phyloP scores from a whole-genome alignment of 2,329 filamentous ascomycete genomes.

The Polychaeton citri region DNA sequence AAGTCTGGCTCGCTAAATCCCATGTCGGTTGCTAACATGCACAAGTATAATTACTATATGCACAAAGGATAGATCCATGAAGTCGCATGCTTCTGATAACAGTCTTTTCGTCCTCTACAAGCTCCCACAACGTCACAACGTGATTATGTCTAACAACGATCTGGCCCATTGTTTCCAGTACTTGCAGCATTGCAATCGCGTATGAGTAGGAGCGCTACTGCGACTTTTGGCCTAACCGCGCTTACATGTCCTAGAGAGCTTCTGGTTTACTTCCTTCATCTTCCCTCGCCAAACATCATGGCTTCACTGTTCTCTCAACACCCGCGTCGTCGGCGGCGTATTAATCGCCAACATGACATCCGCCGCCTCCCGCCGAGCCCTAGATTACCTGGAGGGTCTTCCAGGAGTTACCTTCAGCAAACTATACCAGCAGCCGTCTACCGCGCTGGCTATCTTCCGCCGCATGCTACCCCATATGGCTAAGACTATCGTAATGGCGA shows the following conservation, averaged over 20 bases:
- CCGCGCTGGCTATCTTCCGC: constrained; percentile 86
- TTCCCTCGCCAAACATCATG: background rate
- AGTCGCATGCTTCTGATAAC: too few relatives aligned
- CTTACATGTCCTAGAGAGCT: background rate
- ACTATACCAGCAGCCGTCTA: constrained; percentile 91
- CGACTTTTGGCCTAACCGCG: background rate
- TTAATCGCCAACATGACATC: constrained; percentile 21
- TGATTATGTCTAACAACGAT: too few relatives aligned
- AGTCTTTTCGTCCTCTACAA: too few relatives aligned
- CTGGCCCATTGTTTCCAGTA: too few relatives aligned
- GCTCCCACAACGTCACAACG: too few relatives aligned
- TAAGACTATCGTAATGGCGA: constrained; percentile 89
- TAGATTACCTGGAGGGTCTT: constrained; percentile 87
- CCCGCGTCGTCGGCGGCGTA: background rate
- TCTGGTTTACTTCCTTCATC: background rate
- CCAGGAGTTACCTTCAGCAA: constrained; percentile 80
- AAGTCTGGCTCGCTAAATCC: too few relatives aligned
- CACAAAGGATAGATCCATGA: too few relatives aligned
- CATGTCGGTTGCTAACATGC: too few relatives aligned
- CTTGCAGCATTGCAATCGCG: too few relatives aligned
- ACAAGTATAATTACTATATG: too few relatives aligned
- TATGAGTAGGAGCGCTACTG: too few relatives aligned
- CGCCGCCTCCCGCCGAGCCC: constrained; percentile 46
- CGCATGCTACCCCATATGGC: constrained; percentile 92
- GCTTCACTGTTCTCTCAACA: background rate